Evolutionary conservation across 805 yeast genomes (phyloP), one percentile per base, ranked within the genome.

Genomic region (Pichia deserticola): DNA sequence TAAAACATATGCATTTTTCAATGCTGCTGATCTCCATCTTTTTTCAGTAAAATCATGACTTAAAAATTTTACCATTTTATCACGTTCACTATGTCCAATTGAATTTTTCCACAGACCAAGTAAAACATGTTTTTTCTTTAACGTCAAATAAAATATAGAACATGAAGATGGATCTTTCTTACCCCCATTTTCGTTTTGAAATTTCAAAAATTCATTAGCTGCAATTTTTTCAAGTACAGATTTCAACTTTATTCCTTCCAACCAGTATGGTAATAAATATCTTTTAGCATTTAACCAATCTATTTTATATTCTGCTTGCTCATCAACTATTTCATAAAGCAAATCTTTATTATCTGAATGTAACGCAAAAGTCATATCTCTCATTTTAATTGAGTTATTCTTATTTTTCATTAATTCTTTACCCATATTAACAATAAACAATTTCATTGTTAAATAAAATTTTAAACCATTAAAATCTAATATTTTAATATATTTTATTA

Each of bases 1-100:
- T 40, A 92, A 69, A 0, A 88, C 98, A 71, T 80, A 92, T 0
- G 98, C 98, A 67, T 92, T 92, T 60, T 93, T 93, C 58, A 81
- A 66, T 0, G 98, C 97, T 1, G 97, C 97, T 0, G 86, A 74
- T 57, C 73, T 78, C 97, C 97, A 90, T 45, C 97, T 72, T 13
- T 75, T 74, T 48, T 82, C 79, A 5, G 70, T 67, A 63, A 90
- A 92, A 60, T 93, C 93, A 61, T 90, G 84, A 25, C 73, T 71
- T 57, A 92, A 70, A 58, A 92, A 86, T 59, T 75, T 84, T 45
- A 88, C 56, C 82, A 92, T 86, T 61, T 90, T 92, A 36, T 76
- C 80, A 57, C 84, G 89, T 60, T 92, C 99, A 1, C 84, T 77
- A 62, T 89, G 87, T 2, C 86, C 84, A 15, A 74, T 67, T 2